These are phyloP conservation scores for Candida schatavii DNA, from an alignment of 805 yeast genomes.

Conservation along the genomic window DNA sequence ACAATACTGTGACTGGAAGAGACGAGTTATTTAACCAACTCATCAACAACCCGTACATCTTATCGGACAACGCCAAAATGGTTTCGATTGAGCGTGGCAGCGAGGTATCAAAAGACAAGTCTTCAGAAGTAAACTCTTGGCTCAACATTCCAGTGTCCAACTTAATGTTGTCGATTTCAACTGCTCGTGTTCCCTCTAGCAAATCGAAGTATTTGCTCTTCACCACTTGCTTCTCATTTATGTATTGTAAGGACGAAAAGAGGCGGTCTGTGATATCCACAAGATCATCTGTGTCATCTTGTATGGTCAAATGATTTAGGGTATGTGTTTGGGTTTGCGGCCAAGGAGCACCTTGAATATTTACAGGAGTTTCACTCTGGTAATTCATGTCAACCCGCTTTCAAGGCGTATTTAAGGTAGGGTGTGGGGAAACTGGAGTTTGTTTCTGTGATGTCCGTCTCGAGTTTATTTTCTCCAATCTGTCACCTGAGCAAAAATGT, in stretches of 20 bases:
- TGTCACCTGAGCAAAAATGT: neutral
- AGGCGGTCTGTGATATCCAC: constrained; percentile 60
- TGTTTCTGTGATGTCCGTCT: neutral
- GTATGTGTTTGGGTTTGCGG: too few relatives aligned
- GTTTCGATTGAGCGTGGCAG: constrained; percentile 33
- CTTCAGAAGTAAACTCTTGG: constrained; percentile 37
- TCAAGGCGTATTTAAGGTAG: too few relatives aligned
- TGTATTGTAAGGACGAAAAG: constrained; percentile 32
- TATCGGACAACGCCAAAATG: constrained; percentile 51
- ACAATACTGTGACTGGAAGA: constrained; percentile 70
- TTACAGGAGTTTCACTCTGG: too few relatives aligned
- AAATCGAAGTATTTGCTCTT: constrained; percentile 61
- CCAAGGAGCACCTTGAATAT: too few relatives aligned
- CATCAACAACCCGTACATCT: constrained; percentile 52
- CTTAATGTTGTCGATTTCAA: constrained; percentile 68
- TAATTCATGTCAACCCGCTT: too few relatives aligned
- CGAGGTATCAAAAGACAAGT: constrained; percentile 45
- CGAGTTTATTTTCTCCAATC: neutral
- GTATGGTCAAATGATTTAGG: too few relatives aligned
- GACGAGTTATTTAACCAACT: constrained; percentile 78
- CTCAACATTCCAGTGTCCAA: constrained; percentile 75
- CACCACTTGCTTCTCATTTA: constrained; percentile 55
- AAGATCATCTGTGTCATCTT: constrained; percentile 16
- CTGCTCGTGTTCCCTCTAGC: constrained; percentile 82
- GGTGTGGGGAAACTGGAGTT: too few relatives aligned